These are phyloP conservation scores for Ustilago vetiveriae DNA, from an alignment of 1,284 basidiomycete genomes.

Conservation along the genomic window DNA sequence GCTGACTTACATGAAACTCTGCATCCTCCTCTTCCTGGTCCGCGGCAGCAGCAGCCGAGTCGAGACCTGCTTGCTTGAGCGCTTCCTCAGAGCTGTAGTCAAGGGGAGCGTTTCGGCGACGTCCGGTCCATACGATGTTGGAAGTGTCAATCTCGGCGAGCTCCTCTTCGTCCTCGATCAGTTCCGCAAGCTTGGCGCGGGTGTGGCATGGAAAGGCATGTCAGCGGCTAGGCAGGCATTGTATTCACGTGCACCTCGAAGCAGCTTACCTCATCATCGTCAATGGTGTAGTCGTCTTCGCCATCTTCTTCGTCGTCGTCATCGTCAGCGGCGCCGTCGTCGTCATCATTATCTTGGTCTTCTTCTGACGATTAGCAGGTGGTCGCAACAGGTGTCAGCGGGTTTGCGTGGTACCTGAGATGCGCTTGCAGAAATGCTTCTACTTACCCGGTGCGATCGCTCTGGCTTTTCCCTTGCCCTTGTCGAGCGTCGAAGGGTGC, in stretches of 20 bases:
- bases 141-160: conserved; percentile 46
- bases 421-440: too few relatives aligned
- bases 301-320: conserved; percentile 44
- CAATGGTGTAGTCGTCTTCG: conserved; percentile 34
- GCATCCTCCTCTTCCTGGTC: conserved; percentile 51
- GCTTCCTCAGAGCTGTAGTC: conserved; percentile 60
- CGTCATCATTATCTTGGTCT: conserved; percentile 13
- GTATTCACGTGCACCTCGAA: too few relatives aligned
- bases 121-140: conserved; percentile 53
- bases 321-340: conserved; percentile 29
- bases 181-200: conserved; percentile 28
- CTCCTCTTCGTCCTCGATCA: conserved; percentile 52
- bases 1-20: conserved; percentile 45
- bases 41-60: conserved; percentile 15
- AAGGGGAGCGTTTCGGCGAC: conserved; percentile 44
- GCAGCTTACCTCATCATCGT: conserved; percentile 37
- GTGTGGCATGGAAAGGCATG: too few relatives aligned
- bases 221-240: too few relatives aligned
- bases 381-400: background rate
- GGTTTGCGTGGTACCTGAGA: background rate
- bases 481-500: conserved; percentile 22
- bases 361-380: conserved; percentile 1
- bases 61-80: conserved; percentile 52
- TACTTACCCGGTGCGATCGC: conserved; percentile 38
- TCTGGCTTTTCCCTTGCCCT: conserved; percentile 51